Evolutionary conservation across 495 filamentous ascomycete species (phyloP).

Genomic region (Thermothielavioides terrestris): DNA sequence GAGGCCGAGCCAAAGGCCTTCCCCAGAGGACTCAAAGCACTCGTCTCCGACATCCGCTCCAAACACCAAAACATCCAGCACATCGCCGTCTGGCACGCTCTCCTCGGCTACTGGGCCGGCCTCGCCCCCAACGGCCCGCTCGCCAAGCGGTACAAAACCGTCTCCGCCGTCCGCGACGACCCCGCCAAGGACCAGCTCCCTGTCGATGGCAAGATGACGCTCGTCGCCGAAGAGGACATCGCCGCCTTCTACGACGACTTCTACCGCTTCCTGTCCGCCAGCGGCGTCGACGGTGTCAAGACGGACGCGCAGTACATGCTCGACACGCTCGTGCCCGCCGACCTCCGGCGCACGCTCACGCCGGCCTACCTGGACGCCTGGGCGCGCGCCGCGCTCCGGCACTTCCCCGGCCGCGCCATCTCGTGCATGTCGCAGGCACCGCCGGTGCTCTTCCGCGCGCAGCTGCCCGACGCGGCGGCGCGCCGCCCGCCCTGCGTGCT

Average conservation of each 20-base stretch:
- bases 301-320: conserved; percentile 84
- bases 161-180: conserved; percentile 48
- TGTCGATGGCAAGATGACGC: conserved; percentile 56
- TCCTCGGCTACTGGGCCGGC: conserved; percentile 95
- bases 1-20: conserved; percentile 78
- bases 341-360: conserved; percentile 58
- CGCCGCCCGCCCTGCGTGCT: conserved; percentile 58
- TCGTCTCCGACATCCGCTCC: conserved; percentile 57
- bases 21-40: conserved; percentile 64
- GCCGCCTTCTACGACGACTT: conserved; percentile 80
- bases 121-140: conserved; percentile 64
- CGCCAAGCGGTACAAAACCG: conserved; percentile 68
- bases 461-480: conserved; percentile 55
- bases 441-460: conserved; percentile 73
- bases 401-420: conserved; percentile 71
- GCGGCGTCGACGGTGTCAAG: conserved; percentile 76
- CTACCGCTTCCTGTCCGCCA: conserved; percentile 63
- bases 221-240: conserved; percentile 65
- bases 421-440: conserved; percentile 90
- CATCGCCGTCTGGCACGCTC: conserved; percentile 89
- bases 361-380: conserved; percentile 79
- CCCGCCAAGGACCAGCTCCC: conserved; percentile 43
- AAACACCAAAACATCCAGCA: conserved; percentile 67
- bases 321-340: conserved; percentile 61
- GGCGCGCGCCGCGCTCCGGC: conserved; percentile 61